Evolutionary conservation across 768 basidiomycete species (phyloP).

Genomic region (Scleroderma bovista): DNA sequence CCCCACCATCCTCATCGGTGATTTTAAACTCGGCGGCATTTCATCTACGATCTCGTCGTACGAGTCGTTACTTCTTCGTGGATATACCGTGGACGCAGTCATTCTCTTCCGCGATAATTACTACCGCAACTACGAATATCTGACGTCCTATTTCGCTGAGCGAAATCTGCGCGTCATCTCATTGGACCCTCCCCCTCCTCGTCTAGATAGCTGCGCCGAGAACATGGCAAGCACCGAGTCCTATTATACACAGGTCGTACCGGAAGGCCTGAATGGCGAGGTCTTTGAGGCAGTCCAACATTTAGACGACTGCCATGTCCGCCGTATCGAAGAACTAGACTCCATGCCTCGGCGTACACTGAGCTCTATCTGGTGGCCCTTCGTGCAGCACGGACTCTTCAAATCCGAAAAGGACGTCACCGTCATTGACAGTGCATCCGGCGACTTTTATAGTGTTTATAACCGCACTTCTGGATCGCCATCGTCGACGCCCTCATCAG

Average conservation of each 20-base stretch:
- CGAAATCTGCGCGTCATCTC: conserved; percentile 53
- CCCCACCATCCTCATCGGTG: conserved; percentile 83
- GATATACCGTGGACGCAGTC: conserved; percentile 82
- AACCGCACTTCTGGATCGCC: conserved; percentile 25
- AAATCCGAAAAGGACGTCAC: conserved; percentile 68
- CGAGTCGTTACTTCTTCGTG: conserved; percentile 85
- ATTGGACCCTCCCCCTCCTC: conserved; percentile 54
- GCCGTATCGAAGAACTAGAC: conserved; percentile 67
- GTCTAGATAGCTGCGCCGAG: conserved; percentile 34
- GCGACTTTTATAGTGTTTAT: conserved; percentile 81
- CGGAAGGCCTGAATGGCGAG: conserved; percentile 29
- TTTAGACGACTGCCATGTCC: conserved; percentile 57
- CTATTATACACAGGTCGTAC: conserved; percentile 62
- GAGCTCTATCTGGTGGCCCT: conserved; percentile 92
- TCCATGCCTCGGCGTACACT: conserved; percentile 76
- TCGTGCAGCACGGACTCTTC: conserved; percentile 83
- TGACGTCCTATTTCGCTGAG: conserved; percentile 73
- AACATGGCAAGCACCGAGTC: conserved; percentile 51
- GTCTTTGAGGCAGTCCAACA: conserved; percentile 47
- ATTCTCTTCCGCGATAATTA: conserved; percentile 81
- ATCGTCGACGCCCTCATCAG: conserved; percentile 3
- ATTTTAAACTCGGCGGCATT: conserved; percentile 89
- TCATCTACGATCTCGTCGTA: conserved; percentile 90
- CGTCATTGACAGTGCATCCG: conserved; percentile 85
- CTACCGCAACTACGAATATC: conserved; percentile 84